Evolutionary conservation across 106 monocot species (phyloP), one percentile per base, ranked within the genome.

Genomic region (Dendrobium catenatum): DNA sequence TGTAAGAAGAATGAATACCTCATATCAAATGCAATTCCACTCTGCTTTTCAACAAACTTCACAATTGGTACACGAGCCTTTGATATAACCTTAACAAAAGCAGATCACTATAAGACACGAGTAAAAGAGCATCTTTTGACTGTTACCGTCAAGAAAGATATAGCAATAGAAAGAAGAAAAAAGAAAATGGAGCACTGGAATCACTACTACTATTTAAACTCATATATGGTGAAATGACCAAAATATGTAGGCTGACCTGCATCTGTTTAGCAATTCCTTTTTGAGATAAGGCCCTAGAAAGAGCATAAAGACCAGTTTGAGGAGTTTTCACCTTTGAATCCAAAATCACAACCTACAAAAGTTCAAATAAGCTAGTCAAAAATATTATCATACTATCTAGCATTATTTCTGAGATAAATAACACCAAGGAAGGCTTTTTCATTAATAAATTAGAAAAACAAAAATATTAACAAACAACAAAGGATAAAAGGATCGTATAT

Each of bases 41-140:
- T 97, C 70, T 76, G 79, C 81, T 83, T 94, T 87, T 97, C 96
- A 49, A 97, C 79, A 82, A 97, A 97, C 82, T 97, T 97, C 76
- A 97, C 84, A 81, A 97, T 97, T 26, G 96, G 96, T 31, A 97
- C 96, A 76, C 94, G 96, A 77, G 96, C 94, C 82, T 92, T 97
- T 33, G 87, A 92, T 84, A 97, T 90, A 72, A 97, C 94, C 96
- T 94, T 75, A 55, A 31, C 51, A 77, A 48, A 70, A n/a, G 19
- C 43, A 44, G 17, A 74, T 4, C 0, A 74, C 44, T 42, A 3
- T 44, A 44, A 43, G 74, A 44, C 22, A 4, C 19, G 55, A 18
- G 61, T 42, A 84, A 31, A 59, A 59, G 6, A 83, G 37, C 37
- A 79, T n/a, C n/a, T 68, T 48, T 13, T 64, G 67, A 42, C 26